Evolutionary conservation across 305 asterid species (phyloP).

Genomic region (Rubia occidens): DNA sequence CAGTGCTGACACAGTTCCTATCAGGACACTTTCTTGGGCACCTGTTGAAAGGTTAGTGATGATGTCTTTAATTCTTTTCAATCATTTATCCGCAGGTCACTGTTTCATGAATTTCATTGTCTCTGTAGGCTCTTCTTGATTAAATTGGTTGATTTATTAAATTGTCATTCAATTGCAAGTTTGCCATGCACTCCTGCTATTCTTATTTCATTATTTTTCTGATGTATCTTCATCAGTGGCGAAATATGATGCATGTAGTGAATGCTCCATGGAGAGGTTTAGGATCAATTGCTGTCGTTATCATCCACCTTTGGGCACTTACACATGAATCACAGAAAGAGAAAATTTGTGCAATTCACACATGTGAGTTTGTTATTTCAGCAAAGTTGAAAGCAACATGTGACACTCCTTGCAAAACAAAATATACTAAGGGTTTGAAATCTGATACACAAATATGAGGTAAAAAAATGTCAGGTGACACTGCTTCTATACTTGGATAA

Average conservation of each 20-base stretch:
- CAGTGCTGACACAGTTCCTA: conserved; percentile 76
- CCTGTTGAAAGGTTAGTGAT: conserved; percentile 59
- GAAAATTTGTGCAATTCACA: not conserved
- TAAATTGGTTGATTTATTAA: not conserved
- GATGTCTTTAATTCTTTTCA: conserved; percentile 17
- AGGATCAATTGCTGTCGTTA: not conserved
- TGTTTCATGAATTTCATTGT: not conserved
- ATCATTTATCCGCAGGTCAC: not conserved
- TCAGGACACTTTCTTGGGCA: conserved; percentile 82
- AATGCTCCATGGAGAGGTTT: not conserved
- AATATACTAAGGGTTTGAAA: not conserved
- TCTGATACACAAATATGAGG: not conserved
- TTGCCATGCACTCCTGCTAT: not conserved
- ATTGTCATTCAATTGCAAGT: not conserved
- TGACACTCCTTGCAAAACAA: not conserved
- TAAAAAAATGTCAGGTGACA: not conserved
- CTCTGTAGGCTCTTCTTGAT: not conserved
- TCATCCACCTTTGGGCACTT: not conserved
- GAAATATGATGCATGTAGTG: not conserved
- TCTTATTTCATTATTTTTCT: not conserved
- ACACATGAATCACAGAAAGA: not conserved
- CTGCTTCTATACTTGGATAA: not conserved
- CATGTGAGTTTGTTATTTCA: not conserved
- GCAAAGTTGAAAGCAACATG: not conserved
- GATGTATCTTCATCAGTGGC: not conserved